These are phyloP conservation scores for Colletotrichum orchidophilum DNA, from an alignment of 2,329 filamentous ascomycete genomes.

Conservation along the genomic window DNA sequence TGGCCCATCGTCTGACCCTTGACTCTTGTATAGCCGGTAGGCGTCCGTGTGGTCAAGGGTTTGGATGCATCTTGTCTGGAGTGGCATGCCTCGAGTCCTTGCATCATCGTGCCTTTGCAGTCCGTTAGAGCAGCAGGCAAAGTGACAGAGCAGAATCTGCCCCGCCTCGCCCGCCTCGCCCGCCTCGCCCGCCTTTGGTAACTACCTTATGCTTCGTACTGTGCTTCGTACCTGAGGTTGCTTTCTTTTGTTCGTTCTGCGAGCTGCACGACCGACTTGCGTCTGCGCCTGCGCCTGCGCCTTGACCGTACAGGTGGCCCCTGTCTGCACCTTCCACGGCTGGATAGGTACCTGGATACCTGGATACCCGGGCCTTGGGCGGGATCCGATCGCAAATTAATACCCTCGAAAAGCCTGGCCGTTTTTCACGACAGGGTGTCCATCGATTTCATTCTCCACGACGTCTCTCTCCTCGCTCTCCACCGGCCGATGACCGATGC, in stretches of 20 bases:
- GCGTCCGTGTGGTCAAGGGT: neutral
- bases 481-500: conserved; percentile 15
- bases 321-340: neutral
- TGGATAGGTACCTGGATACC: neutral
- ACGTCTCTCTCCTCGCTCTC: conserved; percentile 5
- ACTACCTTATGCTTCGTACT: neutral
- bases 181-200: neutral
- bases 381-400: neutral
- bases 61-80: neutral
- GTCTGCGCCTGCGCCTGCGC: neutral
- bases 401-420: neutral
- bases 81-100: conserved; percentile 8
- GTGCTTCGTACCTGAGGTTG: neutral
- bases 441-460: conserved; percentile 21
- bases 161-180: no score
- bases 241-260: neutral
- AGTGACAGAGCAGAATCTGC: neutral
- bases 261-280: neutral
- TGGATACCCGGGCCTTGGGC: neutral
- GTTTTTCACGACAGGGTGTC: neutral
- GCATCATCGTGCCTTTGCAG: conserved; percentile 6
- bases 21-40: neutral
- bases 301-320: neutral
- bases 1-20: conserved; percentile 1
- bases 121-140: neutral